A percentile compares a stretch with the other conserved stretches of the same genome.
Conservation (phyloP, 352 stramenopile genomes). For the Pythium folliculosum region DNA sequence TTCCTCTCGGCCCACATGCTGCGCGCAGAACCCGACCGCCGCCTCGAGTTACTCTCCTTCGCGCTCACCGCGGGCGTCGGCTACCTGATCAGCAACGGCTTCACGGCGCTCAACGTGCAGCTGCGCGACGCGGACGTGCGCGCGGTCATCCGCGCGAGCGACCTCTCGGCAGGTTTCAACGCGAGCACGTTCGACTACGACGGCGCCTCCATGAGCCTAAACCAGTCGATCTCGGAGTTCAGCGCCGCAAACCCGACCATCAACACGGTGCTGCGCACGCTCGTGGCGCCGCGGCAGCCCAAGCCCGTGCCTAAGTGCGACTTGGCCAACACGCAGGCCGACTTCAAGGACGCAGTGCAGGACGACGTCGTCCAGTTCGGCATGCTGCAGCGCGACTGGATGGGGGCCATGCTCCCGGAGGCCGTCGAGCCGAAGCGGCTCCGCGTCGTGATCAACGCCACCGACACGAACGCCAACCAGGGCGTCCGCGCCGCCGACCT, state of each 20-base stretch:
- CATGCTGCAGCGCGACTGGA: conserved; percentile 18
- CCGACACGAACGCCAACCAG: conserved; percentile 6
- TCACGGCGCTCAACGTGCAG: conserved; percentile 19
- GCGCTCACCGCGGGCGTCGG: neutral
- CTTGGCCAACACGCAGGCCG: neutral
- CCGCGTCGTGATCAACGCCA: conserved; percentile 13
- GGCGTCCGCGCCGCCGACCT: neutral
- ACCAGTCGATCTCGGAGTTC: conserved; percentile 5
- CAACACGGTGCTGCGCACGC: conserved; percentile 16
- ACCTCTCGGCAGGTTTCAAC: neutral
- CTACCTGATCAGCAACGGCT: conserved; percentile 21
- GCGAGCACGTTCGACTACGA: neutral
- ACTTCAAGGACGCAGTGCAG: neutral
- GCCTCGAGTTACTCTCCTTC: neutral
- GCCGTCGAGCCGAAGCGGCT: conserved; percentile 1
- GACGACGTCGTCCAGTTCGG: conserved; percentile 15
- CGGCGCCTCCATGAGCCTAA: neutral
- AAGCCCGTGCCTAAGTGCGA: neutral
- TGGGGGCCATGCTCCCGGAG: conserved; percentile 9
- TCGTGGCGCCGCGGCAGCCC: neutral
- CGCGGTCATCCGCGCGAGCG: conserved; percentile 1
- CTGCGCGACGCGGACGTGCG: conserved; percentile 3
- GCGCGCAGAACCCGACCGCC: neutral
- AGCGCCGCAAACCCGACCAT: neutral
- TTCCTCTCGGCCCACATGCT: conserved; percentile 5